Base-by-base conservation (phyloP, 306 rosid species). In the Vigna unguiculata region DNA sequence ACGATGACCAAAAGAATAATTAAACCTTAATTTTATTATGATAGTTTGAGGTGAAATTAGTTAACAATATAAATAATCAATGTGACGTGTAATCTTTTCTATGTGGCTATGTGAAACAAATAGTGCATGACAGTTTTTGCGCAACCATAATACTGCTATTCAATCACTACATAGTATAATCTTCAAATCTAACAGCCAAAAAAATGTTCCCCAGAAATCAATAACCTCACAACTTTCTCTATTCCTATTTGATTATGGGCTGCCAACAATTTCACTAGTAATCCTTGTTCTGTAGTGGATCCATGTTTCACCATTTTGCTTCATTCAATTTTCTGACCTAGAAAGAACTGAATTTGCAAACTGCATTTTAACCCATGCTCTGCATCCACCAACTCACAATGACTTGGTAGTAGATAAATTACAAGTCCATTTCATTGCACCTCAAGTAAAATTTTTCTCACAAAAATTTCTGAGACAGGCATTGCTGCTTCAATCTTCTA, bases 211-310 rank as follows among this genome's bases (percentile, higher is more conserved):
- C 80, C 85, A 69, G 63, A 90, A 80, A 70, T 77, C 82, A 72
- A 88, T 80, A 75, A 81, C 61, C 81, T 87, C 86, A 77, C 89
- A 19, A 87, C 83, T 83, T 80, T 90, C 96, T 90, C 83, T 72
- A 86, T 81, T 85, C 87, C 89, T 80, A 68, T 89, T 86, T 30
- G 90, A 83, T 25, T 82, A 49, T 76, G 83, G 77, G 90, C 80
- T 12, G 75, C 81, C 71, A 76, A 84, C 57, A 85, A 74, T 40
- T 85, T 88, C 58, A 61, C 61, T 16, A 87, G 41, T 4, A 77
- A 78, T 72, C 87, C 88, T 74, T 80, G 90, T 65, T 78, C 80
- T 2, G 82, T 92, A 24, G 82, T 78, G 68, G 75, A 81, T 61
- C 88, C 85, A 58, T 62, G 79, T 85, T 82, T 82, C 76, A 83